These are phyloP conservation scores for Puccinia triticina DNA, from an alignment of 1,284 basidiomycete genomes.

Conservation along the genomic window DNA sequence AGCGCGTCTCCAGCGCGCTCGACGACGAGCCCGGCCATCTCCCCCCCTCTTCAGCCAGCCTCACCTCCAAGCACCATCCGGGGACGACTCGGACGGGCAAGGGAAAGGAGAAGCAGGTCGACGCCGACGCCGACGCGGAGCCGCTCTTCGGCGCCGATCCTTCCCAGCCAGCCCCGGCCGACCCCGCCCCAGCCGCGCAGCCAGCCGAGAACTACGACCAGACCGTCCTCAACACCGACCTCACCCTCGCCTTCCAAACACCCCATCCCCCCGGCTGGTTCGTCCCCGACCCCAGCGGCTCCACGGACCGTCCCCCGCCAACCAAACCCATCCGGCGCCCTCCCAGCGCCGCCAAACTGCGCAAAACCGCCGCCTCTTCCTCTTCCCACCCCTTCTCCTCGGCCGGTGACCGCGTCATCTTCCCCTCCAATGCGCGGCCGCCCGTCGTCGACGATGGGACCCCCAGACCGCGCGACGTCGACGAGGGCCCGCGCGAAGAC, in stretches of 20 bases:
- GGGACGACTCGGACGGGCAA: neutral
- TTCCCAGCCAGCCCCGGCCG: neutral
- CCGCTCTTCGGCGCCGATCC: no score
- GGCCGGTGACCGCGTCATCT: slow-evolving; percentile 6
- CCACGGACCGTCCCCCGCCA: neutral
- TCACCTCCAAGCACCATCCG: neutral
- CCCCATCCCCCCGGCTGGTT: slow-evolving; percentile 20
- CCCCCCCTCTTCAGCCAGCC: neutral
- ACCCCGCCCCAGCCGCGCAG: neutral
- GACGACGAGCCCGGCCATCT: neutral
- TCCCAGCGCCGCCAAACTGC: neutral
- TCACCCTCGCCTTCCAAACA: neutral
- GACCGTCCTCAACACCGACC: neutral
- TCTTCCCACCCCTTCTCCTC: neutral
- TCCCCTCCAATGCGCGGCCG: neutral
- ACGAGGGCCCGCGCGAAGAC: no score
- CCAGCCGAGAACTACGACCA: neutral
- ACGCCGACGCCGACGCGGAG: no score
- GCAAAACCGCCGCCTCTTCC: neutral
- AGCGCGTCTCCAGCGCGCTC: neutral
- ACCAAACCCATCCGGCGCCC: neutral
- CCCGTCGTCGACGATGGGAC: neutral
- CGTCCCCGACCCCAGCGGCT: neutral
- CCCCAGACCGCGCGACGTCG: neutral
- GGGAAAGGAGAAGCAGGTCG: neutral